phyloP scores from a whole-genome alignment of 2,329 filamentous ascomycete genomes.

The Xylariaceae sp. region DNA sequence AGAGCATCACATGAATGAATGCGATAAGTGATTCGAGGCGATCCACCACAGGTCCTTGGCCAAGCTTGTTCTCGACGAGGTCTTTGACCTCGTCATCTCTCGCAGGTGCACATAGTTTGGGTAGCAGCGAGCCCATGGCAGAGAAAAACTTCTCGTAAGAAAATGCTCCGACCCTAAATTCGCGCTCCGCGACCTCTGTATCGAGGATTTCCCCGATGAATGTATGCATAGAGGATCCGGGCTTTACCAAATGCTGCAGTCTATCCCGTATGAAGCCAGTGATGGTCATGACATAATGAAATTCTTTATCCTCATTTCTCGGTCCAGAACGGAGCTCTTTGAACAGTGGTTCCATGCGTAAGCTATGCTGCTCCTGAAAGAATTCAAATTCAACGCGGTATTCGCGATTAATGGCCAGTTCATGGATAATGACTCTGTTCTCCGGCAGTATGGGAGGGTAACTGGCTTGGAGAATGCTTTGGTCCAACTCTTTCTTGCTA shows the following conservation, averaged over 20 bases:
- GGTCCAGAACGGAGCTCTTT: conserved; percentile 62
- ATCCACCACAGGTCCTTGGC: conserved; percentile 65
- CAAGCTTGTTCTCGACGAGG: conserved; percentile 60
- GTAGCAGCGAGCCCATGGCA: conserved; percentile 71
- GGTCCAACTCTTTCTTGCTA: conserved; percentile 38
- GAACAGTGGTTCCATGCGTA: conserved; percentile 49
- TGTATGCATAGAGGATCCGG: conserved; percentile 69
- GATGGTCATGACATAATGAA: conserved; percentile 67
- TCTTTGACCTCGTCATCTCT: conserved; percentile 74
- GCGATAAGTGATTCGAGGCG: conserved; percentile 72
- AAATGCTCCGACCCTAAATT: conserved; percentile 70
- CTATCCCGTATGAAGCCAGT: conserved; percentile 69
- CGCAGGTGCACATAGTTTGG: conserved; percentile 77
- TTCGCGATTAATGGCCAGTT: conserved; percentile 75
- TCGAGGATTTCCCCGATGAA: conserved; percentile 75
- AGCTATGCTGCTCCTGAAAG: conserved; percentile 55
- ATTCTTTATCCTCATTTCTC: conserved; percentile 62
- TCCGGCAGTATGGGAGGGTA: conserved; percentile 61
- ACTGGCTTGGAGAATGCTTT: conserved; percentile 36
- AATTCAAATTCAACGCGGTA: conserved; percentile 67
- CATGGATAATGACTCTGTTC: conserved; percentile 74
- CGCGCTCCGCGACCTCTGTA: conserved; percentile 65
- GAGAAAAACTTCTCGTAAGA: conserved; percentile 79
- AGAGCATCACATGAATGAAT: conserved; percentile 73
- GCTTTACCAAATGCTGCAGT: conserved; percentile 67